Conservation (phyloP, 2,329 filamentous ascomycete species). For the Trichoderma sp. region DNA sequence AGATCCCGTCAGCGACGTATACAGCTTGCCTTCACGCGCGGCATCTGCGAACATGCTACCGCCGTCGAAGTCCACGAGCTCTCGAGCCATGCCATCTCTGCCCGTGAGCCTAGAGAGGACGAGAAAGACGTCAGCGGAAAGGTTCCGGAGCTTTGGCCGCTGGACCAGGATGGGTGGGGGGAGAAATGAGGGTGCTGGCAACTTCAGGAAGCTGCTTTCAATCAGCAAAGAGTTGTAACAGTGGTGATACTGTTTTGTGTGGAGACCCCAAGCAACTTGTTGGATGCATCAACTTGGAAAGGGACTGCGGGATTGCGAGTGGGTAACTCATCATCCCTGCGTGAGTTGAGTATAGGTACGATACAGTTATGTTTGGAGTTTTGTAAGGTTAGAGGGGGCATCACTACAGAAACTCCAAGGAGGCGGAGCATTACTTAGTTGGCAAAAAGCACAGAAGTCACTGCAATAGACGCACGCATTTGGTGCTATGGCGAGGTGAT, state of each 20-base stretch:
- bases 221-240: conserved; percentile 15
- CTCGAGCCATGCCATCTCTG: background rate
- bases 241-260: background rate
- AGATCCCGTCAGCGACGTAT: background rate
- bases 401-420: background rate
- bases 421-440: background rate
- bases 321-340: background rate
- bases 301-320: background rate
- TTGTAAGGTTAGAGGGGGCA: background rate
- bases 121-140: conserved; percentile 16
- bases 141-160: background rate
- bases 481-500: background rate
- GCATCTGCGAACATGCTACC: conserved; percentile 4
- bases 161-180: conserved; percentile 13
- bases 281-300: conserved; percentile 18
- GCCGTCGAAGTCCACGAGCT: conserved; percentile 1
- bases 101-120: background rate
- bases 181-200: conserved; percentile 13
- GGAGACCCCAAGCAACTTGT: background rate
- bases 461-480: background rate
- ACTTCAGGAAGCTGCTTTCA: conserved; percentile 24
- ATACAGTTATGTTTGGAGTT: background rate
- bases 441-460: background rate
- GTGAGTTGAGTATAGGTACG: background rate
- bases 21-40: background rate